These are phyloP conservation scores for Arachnomyces sp. DNA, from an alignment of 2,329 filamentous ascomycete genomes.

Conservation along the genomic window DNA sequence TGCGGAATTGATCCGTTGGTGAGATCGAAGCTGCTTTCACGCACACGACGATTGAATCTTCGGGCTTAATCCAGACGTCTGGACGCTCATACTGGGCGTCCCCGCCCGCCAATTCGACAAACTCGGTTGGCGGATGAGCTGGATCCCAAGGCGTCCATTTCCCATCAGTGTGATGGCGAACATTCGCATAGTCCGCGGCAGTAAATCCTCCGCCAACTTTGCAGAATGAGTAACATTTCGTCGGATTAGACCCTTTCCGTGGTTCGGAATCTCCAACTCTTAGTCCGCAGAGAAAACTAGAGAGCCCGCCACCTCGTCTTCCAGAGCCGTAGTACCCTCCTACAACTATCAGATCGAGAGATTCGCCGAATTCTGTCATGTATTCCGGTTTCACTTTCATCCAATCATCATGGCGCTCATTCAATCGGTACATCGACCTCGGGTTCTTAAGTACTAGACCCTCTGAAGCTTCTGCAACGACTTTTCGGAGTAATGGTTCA, in stretches of 20 bases:
- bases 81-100: slow-evolving; percentile 68
- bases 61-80: slow-evolving; percentile 87
- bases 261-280: slow-evolving; percentile 63
- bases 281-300: slow-evolving; percentile 85
- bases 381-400: slow-evolving; percentile 99
- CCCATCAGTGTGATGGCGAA: slow-evolving; percentile 75
- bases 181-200: slow-evolving; percentile 72
- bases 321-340: slow-evolving; percentile 92
- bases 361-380: slow-evolving; percentile 92
- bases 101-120: slow-evolving; percentile 73
- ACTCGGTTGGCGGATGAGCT: slow-evolving; percentile 64
- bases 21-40: slow-evolving; percentile 80
- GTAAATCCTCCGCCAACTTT: slow-evolving; percentile 94
- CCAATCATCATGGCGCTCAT: slow-evolving; percentile 91
- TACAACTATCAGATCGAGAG: slow-evolving; percentile 78
- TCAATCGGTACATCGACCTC: slow-evolving; percentile 73
- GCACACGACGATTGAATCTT: slow-evolving; percentile 76
- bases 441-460: slow-evolving; percentile 93
- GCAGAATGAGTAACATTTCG: slow-evolving; percentile 89
- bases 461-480: slow-evolving; percentile 80
- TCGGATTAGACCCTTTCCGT: slow-evolving; percentile 45
- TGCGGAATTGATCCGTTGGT: slow-evolving; percentile 67
- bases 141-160: slow-evolving; percentile 86
- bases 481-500: slow-evolving; percentile 67
- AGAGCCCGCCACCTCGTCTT: slow-evolving; percentile 68